Percentiles rank a stretch among this genome's conserved stretches.
Evolutionary conservation across 306 rosid genomes (phyloP).

Genomic region (Quercus parvula): DNA sequence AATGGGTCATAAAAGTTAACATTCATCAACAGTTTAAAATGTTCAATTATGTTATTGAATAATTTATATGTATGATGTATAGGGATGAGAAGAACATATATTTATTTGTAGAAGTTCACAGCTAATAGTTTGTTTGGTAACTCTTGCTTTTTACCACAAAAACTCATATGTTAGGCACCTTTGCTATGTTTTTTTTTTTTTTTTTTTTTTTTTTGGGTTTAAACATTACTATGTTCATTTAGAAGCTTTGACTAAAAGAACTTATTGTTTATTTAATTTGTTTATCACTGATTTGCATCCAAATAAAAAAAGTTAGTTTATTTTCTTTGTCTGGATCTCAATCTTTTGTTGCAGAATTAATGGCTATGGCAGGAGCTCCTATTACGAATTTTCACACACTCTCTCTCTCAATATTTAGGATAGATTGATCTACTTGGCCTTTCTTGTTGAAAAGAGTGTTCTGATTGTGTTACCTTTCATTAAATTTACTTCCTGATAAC

Average conservation of each 20-base stretch:
- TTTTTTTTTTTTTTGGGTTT: no score
- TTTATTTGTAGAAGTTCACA: no score
- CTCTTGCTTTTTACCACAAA: no score
- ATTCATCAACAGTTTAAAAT: no score
- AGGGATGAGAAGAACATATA: no score
- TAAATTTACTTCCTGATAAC: constrained; percentile 12
- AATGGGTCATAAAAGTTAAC: no score
- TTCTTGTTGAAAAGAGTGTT: background rate
- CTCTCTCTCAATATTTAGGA: background rate
- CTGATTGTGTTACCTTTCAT: background rate
- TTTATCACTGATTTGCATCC: background rate
- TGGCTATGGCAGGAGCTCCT: background rate
- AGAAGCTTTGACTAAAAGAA: background rate
- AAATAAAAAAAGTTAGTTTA: background rate
- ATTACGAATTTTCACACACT: background rate
- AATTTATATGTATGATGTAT: no score
- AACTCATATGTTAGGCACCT: no score
- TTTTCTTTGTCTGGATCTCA: background rate
- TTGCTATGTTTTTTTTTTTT: no score
- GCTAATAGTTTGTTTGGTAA: no score
- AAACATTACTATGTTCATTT: no score
- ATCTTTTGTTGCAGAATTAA: constrained; percentile 6
- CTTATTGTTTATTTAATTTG: background rate
- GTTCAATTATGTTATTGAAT: no score
- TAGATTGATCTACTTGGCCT: background rate